A percentile compares a stretch with the other conserved stretches of the same genome.
Conservation (phyloP, 495 filamentous ascomycete genomes). For the Aspergillus steynii region DNA sequence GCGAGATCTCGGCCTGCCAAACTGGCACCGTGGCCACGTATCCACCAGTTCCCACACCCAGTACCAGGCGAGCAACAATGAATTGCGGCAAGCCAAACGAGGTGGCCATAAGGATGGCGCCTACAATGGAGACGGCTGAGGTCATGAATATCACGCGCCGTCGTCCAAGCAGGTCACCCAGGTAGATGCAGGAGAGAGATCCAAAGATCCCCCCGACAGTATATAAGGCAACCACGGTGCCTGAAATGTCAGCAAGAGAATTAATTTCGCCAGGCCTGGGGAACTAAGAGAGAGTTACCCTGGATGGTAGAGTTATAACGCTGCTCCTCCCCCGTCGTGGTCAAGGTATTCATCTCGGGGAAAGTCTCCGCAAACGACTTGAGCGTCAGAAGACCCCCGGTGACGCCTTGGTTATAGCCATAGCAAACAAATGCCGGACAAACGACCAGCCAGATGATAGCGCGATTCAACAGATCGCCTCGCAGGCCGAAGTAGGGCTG, state of each 20-base stretch:
- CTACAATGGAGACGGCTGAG: constrained; percentile 36
- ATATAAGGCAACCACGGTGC: constrained; percentile 37
- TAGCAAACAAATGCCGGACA: constrained; percentile 51
- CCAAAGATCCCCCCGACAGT: constrained; percentile 38
- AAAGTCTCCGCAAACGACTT: constrained; percentile 46
- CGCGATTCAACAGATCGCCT: constrained; percentile 34
- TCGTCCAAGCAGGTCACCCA: constrained; percentile 35
- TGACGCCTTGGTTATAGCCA: constrained; percentile 53
- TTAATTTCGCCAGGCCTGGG: neutral
- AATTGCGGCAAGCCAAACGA: constrained; percentile 36
- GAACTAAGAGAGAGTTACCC: constrained; percentile 23
- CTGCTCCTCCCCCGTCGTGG: constrained; percentile 32
- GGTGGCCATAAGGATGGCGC: constrained; percentile 45
- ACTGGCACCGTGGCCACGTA: constrained; percentile 65
- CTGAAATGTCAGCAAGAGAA: constrained; percentile 14
- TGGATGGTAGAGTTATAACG: constrained; percentile 42
- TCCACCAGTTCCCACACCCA: constrained; percentile 63
- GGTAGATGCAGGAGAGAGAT: constrained; percentile 32
- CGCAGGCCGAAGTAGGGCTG: constrained; percentile 44
- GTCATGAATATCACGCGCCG: constrained; percentile 34
- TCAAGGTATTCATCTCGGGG: constrained; percentile 53
- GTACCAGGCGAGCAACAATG: constrained; percentile 53
- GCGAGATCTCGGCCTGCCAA: constrained; percentile 63
- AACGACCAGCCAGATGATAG: constrained; percentile 39
- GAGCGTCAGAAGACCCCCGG: constrained; percentile 43